Percentiles rank a stretch among this genome's conserved stretches.
These are phyloP conservation scores for Auriscalpium vulgare DNA, from an alignment of 768 basidiomycete species.

Conservation along the genomic window DNA sequence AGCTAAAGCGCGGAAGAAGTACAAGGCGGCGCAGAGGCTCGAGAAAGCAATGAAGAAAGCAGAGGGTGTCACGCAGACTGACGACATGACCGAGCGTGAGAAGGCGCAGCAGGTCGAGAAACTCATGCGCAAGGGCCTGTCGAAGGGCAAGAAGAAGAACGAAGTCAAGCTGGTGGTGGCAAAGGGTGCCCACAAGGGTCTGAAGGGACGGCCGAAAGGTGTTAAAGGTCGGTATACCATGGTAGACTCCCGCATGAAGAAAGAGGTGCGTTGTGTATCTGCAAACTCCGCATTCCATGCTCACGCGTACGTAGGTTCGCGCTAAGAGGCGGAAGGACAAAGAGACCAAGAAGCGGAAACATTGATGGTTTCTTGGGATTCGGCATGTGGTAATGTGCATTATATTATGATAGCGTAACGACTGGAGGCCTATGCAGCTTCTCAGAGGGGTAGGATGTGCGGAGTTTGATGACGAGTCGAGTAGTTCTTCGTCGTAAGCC, in stretches of 20 bases:
- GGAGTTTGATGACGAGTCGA: background rate
- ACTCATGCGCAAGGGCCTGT: conserved; percentile 74
- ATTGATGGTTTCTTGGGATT: conserved; percentile 18
- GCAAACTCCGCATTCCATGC: background rate
- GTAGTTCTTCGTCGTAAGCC: conserved; percentile 27
- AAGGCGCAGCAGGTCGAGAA: conserved; percentile 93
- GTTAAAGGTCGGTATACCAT: conserved; percentile 93
- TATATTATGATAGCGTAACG: no score
- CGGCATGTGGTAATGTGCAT: no score
- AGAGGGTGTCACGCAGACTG: conserved; percentile 80
- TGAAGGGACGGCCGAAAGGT: conserved; percentile 91
- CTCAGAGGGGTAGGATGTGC: background rate
- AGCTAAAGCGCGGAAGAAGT: conserved; percentile 95
- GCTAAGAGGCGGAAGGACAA: conserved; percentile 78
- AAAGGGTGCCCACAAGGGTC: conserved; percentile 79
- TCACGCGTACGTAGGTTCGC: conserved; percentile 47
- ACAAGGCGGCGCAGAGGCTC: conserved; percentile 74
- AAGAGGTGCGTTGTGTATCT: conserved; percentile 53
- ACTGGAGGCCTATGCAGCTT: no score
- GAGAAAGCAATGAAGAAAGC: conserved; percentile 96
- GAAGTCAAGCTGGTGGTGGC: conserved; percentile 87
- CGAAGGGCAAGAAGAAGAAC: conserved; percentile 63
- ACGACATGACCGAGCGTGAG: conserved; percentile 90
- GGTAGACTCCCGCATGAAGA: conserved; percentile 91
- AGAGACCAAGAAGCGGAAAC: conserved; percentile 53